phyloP scores from a whole-genome alignment of 495 filamentous ascomycete genomes.

The Lichenothelia convexa region DNA sequence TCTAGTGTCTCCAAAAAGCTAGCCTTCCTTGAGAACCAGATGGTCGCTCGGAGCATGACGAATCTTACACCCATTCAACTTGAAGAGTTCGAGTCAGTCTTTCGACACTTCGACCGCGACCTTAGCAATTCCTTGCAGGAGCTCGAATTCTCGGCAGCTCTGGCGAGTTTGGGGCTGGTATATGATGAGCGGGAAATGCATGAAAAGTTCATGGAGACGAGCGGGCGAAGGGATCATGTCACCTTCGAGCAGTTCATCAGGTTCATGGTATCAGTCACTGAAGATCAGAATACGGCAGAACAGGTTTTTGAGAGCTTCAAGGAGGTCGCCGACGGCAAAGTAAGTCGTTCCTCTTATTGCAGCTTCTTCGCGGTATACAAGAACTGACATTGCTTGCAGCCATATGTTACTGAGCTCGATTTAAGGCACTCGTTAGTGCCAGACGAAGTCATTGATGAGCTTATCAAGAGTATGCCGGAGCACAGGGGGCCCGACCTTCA shows the following conservation, averaged over 20 bases:
- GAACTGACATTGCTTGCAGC: slow-evolving; percentile 24
- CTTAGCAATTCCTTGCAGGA: slow-evolving; percentile 78
- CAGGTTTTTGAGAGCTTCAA: slow-evolving; percentile 94
- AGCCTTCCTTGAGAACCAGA: slow-evolving; percentile 90
- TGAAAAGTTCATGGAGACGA: slow-evolving; percentile 67
- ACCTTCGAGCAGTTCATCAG: slow-evolving; percentile 97
- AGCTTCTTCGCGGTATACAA: background rate
- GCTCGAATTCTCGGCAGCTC: slow-evolving; percentile 83
- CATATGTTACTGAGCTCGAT: slow-evolving; percentile 95
- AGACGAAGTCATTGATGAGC: slow-evolving; percentile 84
- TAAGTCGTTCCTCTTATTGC: slow-evolving; percentile 16
- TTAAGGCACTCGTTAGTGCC: slow-evolving; percentile 85
- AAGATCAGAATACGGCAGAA: slow-evolving; percentile 95
- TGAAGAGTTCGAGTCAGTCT: slow-evolving; percentile 94
- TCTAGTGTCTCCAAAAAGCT: slow-evolving; percentile 87
- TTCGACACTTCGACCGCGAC: slow-evolving; percentile 94
- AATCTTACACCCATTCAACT: slow-evolving; percentile 95
- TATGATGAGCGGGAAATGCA: slow-evolving; percentile 97
- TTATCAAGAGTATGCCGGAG: slow-evolving; percentile 66
- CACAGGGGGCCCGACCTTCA: slow-evolving; percentile 64
- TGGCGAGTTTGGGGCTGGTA: slow-evolving; percentile 82
- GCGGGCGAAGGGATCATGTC: slow-evolving; percentile 52
- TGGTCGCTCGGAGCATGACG: slow-evolving; percentile 94
- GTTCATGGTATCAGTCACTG: slow-evolving; percentile 97
- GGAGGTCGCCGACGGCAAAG: slow-evolving; percentile 94